Conservation (phyloP, 75 land plant species). For the Picea sitchensis region DNA sequence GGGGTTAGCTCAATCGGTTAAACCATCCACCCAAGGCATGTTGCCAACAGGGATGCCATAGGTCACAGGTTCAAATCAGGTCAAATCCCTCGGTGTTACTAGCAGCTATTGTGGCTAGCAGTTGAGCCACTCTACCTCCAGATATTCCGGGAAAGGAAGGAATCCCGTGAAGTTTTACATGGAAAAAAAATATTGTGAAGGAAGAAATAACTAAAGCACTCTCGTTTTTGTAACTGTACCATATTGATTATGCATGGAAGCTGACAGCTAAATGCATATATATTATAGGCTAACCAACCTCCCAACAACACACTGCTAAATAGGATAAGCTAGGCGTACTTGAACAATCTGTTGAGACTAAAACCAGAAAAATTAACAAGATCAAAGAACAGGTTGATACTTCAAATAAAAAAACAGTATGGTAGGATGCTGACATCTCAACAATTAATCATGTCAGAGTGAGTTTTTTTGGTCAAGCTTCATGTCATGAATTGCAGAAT, state of each 20-base stretch:
- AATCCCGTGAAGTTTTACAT: no score
- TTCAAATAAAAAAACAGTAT: not conserved
- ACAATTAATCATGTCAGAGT: not conserved
- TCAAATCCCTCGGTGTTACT: no score
- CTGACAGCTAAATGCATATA: not conserved
- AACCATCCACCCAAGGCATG: no score
- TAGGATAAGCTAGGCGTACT: not conserved
- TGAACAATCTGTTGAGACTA: not conserved
- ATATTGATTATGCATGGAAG: not conserved
- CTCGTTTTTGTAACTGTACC: not conserved
- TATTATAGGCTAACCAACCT: not conserved
- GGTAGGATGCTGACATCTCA: not conserved
- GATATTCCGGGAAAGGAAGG: no score
- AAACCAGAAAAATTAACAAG: not conserved
- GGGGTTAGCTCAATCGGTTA: no score
- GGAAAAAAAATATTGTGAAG: no score
- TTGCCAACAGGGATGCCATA: no score
- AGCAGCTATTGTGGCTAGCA: no score
- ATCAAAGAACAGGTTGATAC: not conserved
- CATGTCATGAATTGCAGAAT: not conserved
- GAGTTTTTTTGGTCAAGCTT: not conserved
- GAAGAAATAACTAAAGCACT: no score
- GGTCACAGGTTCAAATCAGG: no score
- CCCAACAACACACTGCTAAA: not conserved
- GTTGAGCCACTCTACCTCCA: no score